Percentiles rank a stretch among this genome's conserved stretches.
These are phyloP conservation scores for Capronia epimyces DNA, from an alignment of 2,329 filamentous ascomycete genomes.

Conservation along the genomic window DNA sequence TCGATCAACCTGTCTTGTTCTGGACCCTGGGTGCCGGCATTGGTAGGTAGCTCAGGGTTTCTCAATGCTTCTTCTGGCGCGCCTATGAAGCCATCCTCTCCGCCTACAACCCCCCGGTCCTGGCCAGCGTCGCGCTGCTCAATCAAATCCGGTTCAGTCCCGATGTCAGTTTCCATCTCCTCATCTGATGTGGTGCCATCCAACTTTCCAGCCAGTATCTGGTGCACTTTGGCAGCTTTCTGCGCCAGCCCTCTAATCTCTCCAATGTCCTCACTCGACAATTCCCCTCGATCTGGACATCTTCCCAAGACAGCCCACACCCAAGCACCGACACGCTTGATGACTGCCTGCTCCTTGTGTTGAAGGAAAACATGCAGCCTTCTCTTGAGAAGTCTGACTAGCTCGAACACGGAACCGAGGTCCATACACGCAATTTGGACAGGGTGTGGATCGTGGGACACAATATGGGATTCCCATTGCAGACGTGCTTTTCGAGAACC, in stretches of 20 bases:
- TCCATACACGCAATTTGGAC: conserved; percentile 49
- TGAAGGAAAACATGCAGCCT: conserved; percentile 61
- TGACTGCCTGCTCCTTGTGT: conserved; percentile 54
- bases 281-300: conserved; percentile 66
- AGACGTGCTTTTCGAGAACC: conserved; percentile 50
- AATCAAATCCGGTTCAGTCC: conserved; percentile 19
- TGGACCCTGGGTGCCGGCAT: conserved; percentile 33
- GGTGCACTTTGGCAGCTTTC: conserved; percentile 59
- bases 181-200: conserved; percentile 25
- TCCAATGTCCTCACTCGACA: conserved; percentile 70
- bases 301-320: conserved; percentile 75
- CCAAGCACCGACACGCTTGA: conserved; percentile 70
- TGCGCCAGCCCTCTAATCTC: conserved; percentile 74
- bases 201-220: conserved; percentile 34
- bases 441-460: conserved; percentile 43
- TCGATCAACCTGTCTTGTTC: conserved; percentile 27
- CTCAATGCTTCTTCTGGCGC: background rate
- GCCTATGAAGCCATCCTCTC: background rate
- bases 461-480: conserved; percentile 49
- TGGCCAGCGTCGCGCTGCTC: conserved; percentile 27
- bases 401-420: conserved; percentile 59
- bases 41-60: conserved; percentile 21
- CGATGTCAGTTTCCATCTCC: conserved; percentile 9
- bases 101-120: conserved; percentile 24
- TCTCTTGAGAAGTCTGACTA: conserved; percentile 56